Base-by-base conservation (phyloP, 257 asterid genomes). In the Cinchona pubescens region DNA sequence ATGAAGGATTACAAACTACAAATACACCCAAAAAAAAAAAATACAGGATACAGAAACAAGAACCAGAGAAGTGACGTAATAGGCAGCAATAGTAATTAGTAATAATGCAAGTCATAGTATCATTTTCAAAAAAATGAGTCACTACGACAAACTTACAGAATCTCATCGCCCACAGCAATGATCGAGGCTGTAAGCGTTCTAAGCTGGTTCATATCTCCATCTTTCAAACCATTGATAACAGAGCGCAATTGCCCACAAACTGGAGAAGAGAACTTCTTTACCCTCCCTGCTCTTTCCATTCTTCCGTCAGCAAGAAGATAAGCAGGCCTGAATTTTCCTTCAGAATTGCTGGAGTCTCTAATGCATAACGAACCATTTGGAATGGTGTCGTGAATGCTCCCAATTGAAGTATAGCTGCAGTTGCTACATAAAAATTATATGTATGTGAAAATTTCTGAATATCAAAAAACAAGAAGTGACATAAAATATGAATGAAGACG, bases 281-380 rank as follows among this genome's bases (percentile, higher is more conserved):
- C 91, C 80, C 97, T 89, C 70, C 99, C 98, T 11, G 98, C 96
- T 85, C 98, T 87, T 86, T 94, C 99, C 82, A 89, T 80, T 79
- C 99, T 87, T 83, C 99, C 99, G 79, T 92, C 99, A 45, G 86
- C 73, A 65, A 92, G 99, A 79, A 86, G 76, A 83, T 92, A 92
- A 13, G 99, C 98, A 56, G 98, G 99, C 66, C 79, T 88, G 82
- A 84, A 92, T 70, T 85, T 85, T 70, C 80, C 91, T 87, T 84
- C 84, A 69, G 79, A 66, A 42, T 71, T 82, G 30, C 56, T 74
- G n/a, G 92, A 67, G 75, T 86, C 83, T 72, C 79, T 82, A 67
- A 40, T 61, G 84, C 85, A 82, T 82, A 94, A 80, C 68, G 85
- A 80, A 58, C 88, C 90, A 75, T 94, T 94, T 49, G 97, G 99